phyloP scores from a whole-genome alignment of 192 early-diverging fungal species.

The Coemansia sp. region DNA sequence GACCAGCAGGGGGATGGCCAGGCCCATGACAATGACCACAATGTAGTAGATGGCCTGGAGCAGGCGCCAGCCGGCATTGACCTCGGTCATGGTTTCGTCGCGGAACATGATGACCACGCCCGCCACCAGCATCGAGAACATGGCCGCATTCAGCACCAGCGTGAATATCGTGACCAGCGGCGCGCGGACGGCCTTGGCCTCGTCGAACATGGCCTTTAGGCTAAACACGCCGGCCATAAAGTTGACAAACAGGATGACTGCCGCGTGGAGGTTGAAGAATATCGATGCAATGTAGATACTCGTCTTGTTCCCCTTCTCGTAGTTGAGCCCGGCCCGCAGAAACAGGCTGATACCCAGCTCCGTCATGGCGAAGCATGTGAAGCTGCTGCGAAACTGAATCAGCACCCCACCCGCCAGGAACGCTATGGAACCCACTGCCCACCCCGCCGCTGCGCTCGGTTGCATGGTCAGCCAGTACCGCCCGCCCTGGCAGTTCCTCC shows the following conservation, averaged over 20 bases:
- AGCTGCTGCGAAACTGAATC: neutral
- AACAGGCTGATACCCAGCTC: constrained; percentile 14
- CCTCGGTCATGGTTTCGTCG: neutral
- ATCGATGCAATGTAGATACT: constrained; percentile 26
- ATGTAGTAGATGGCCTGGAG: constrained; percentile 9
- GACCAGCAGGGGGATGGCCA: neutral
- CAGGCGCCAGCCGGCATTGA: constrained; percentile 1
- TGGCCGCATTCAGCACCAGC: neutral
- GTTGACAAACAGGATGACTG: neutral
- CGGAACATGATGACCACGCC: constrained; percentile 3
- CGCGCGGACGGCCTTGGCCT: neutral
- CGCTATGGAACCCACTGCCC: constrained; percentile 13
- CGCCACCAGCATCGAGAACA: constrained; percentile 1
- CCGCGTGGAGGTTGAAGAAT: constrained; percentile 15
- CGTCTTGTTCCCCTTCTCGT: constrained; percentile 3
- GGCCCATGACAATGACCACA: constrained; percentile 3
- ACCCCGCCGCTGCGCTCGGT: constrained; percentile 11
- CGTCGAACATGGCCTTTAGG: neutral
- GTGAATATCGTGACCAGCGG: neutral
- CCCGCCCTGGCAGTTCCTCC: constrained; percentile 6
- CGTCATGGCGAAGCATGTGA: constrained; percentile 3
- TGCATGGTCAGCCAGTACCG: constrained; percentile 22
- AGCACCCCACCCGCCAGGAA: constrained; percentile 1
- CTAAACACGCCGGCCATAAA: neutral
- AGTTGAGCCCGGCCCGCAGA: constrained; percentile 18